Base-by-base conservation (phyloP, 176 grass and related monocot species). In the Canna indica region DNA sequence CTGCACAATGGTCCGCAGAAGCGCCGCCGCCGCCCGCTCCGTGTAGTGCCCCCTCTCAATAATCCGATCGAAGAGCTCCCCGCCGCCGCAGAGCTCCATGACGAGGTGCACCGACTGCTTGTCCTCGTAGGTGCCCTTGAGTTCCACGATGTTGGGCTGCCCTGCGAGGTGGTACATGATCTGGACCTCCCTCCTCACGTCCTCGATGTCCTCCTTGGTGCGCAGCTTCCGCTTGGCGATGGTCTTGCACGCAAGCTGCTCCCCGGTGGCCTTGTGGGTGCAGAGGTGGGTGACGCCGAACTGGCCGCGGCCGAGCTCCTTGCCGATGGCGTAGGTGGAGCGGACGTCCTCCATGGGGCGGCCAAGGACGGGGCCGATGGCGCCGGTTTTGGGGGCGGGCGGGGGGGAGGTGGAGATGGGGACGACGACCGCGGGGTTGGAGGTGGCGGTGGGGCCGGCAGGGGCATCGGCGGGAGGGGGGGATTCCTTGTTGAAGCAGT, bases 31-130 rank as follows among this genome's bases (percentile, higher is more conserved):
- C 50, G 50, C 50, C 50, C 50, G 50, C 50, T 54, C 50, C 50
- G 50, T 96, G 83, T 91, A 96, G 72, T 96, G 92, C 0, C 92
- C 92, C 5, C 85, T 82, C 76, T 91, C 69, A 7, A 97, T 97
- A 75, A 97, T 97, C 18, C 94, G 88, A 74, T 97, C 94, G 72
- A 97, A 97, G 60, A 97, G 94, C 82, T 97, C 94, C 0, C 94
- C 94, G 0, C 94, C 94, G 53, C 83, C 88, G 71, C 94, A 97
- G 70, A 97, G 86, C 77, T 97, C 94, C 94, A 97, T 97, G 67
- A 97, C 89, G 71, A 97, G 91, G 84, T 97, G 88, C 36, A 97
- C 94, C 29, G 59, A 63, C n/a, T 63, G 28, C 59, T 63, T 63
- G 59, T 63, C 59, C 59, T 63, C 59, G 59, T 32, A 63, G 18